Conservation (phyloP, 129 eudicot species). For the Pulicaria dysenterica region DNA sequence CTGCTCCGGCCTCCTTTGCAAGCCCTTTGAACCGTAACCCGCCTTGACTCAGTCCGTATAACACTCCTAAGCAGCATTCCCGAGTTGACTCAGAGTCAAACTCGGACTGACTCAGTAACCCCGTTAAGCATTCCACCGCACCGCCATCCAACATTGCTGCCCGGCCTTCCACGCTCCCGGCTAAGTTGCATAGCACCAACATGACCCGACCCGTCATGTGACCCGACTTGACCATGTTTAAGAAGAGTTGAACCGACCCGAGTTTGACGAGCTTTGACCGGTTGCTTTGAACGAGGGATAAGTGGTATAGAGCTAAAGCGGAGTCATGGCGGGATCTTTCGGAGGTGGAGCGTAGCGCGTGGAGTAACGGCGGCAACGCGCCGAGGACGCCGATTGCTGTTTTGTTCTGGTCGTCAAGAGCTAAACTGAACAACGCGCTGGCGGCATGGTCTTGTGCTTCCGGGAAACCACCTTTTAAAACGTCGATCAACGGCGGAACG, state of each 20-base stretch:
- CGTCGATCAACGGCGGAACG: slow-evolving; percentile 72
- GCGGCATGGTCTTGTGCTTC: slow-evolving; percentile 91
- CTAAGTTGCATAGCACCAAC: slow-evolving; percentile 63
- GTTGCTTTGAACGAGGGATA: slow-evolving; percentile 75
- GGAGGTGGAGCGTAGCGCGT: slow-evolving; percentile 61
- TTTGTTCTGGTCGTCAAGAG: slow-evolving; percentile 78
- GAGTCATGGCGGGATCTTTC: slow-evolving; percentile 73
- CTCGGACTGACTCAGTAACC: slow-evolving; percentile 45
- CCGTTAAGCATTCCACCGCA: slow-evolving; percentile 64
- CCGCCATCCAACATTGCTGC: slow-evolving; percentile 85
- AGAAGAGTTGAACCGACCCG: slow-evolving; percentile 53
- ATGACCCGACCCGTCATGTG: slow-evolving; percentile 65
- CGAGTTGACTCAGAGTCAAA: slow-evolving; percentile 60
- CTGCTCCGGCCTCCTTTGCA: slow-evolving; percentile 85
- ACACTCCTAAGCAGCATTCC: slow-evolving; percentile 65
- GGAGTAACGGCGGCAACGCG: slow-evolving; percentile 70
- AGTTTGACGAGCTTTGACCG: slow-evolving; percentile 66
- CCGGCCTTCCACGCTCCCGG: slow-evolving; percentile 65
- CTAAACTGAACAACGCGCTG: slow-evolving; percentile 76
- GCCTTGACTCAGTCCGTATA: slow-evolving; percentile 78
- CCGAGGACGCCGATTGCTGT: slow-evolving; percentile 89
- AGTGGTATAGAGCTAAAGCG: slow-evolving; percentile 75
- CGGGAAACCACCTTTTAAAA: slow-evolving; percentile 54
- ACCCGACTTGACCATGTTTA: slow-evolving; percentile 66
- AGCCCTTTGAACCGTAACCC: slow-evolving; percentile 83